phyloP scores from a whole-genome alignment of 2,329 filamentous ascomycete species.

The Penicillium sp. region DNA sequence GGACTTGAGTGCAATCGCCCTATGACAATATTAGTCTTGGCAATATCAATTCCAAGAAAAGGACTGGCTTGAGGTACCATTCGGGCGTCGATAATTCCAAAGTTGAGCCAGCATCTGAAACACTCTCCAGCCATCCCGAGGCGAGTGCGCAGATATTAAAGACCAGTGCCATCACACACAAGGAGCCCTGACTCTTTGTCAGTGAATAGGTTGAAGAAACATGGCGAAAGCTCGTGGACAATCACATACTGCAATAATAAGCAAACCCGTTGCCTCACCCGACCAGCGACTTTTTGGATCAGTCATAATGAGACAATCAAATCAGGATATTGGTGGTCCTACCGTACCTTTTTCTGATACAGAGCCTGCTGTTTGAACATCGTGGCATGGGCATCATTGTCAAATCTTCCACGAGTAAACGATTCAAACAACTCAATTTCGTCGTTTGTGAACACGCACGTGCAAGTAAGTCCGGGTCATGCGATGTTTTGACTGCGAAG shows the following conservation, averaged over 20 bases:
- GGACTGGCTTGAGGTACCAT: background rate
- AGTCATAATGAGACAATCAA: too few relatives aligned
- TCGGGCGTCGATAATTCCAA: background rate
- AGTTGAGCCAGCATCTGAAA: background rate
- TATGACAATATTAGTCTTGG: background rate
- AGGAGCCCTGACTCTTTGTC: background rate
- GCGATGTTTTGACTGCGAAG: too few relatives aligned
- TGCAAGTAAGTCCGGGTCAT: too few relatives aligned
- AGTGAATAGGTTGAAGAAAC: background rate
- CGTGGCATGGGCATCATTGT: too few relatives aligned
- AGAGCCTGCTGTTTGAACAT: too few relatives aligned
- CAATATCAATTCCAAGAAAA: background rate
- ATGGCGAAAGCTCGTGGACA: background rate
- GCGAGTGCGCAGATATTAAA: background rate
- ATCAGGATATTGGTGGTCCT: too few relatives aligned
- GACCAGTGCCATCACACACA: background rate
- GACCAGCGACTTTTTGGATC: too few relatives aligned
- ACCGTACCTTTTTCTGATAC: too few relatives aligned
- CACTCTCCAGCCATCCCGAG: background rate
- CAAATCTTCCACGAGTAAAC: too few relatives aligned
- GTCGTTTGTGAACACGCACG: too few relatives aligned
- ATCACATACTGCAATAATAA: background rate
- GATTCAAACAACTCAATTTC: too few relatives aligned
- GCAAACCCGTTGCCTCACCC: background rate
- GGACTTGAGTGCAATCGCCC: background rate